phyloP scores from a whole-genome alignment of 352 stramenopile species.

The Detonula confervacea region DNA sequence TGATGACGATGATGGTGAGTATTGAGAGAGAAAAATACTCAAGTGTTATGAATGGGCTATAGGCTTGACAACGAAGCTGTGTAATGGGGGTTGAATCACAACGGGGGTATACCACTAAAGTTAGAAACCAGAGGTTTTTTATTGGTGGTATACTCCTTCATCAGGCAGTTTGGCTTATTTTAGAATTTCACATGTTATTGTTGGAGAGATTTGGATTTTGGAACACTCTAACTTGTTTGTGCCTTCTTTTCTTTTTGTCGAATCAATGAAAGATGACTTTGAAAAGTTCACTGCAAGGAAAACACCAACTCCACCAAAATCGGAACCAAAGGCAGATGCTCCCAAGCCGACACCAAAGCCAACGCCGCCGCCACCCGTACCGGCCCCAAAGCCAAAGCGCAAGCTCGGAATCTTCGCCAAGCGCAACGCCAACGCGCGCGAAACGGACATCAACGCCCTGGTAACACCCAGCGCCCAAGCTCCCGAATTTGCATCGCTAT shows the following conservation, averaged over 20 bases:
- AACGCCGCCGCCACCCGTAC: slow-evolving; percentile 22
- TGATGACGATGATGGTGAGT: slow-evolving; percentile 22
- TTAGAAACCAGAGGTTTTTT: neutral
- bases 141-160: slow-evolving; percentile 1
- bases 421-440: slow-evolving; percentile 62
- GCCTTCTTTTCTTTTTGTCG: too few relatives aligned
- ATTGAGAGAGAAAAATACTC: too few relatives aligned
- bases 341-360: slow-evolving; percentile 17
- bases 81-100: too few relatives aligned
- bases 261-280: slow-evolving; percentile 28
- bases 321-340: slow-evolving; percentile 15
- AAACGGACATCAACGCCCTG: slow-evolving; percentile 70
- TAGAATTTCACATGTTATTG: too few relatives aligned
- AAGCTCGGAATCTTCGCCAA: slow-evolving; percentile 71
- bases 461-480: slow-evolving; percentile 56
- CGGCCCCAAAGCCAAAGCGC: slow-evolving; percentile 63
- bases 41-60: too few relatives aligned
- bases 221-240: neutral
- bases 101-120: neutral
- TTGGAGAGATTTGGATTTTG: too few relatives aligned
- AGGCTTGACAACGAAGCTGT: too few relatives aligned
- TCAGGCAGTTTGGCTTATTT: too few relatives aligned
- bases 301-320: slow-evolving; percentile 20
- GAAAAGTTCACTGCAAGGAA: slow-evolving; percentile 29
- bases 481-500: slow-evolving; percentile 69